Evolutionary conservation across 108 stramenopile genomes (phyloP).

Genomic region (Hondaea fermentalgiana): DNA sequence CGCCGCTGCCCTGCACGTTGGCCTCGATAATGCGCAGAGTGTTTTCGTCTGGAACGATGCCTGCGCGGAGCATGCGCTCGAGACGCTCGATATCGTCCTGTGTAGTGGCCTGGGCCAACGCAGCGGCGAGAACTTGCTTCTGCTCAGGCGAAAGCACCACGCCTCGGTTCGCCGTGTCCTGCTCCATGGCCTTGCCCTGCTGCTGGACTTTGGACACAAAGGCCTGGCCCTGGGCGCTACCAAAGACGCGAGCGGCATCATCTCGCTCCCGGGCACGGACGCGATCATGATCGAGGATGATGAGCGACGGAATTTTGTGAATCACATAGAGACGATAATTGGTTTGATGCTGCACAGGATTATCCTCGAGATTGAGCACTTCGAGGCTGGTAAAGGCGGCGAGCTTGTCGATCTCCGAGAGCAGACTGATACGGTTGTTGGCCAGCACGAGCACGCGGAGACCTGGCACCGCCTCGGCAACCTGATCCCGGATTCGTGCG

Average conservation of each 20-base stretch:
- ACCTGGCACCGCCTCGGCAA: conserved; percentile 1
- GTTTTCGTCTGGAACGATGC: neutral
- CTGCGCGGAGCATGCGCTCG: neutral
- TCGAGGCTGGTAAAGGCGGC: neutral
- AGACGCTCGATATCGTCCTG: neutral
- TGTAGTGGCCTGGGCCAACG: neutral
- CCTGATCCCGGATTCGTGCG: neutral
- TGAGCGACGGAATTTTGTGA: conserved; percentile 14
- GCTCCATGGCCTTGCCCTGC: neutral
- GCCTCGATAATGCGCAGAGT: neutral
- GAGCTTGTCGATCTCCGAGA: conserved; percentile 15
- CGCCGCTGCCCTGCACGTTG: no score
- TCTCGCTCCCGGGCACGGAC: neutral
- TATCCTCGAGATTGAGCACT: neutral
- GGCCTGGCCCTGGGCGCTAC: neutral
- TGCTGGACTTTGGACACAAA: neutral
- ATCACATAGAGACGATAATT: conserved; percentile 23
- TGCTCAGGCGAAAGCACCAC: neutral
- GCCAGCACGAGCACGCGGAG: conserved; percentile 23
- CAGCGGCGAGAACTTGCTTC: neutral
- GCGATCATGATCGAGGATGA: conserved; percentile 17
- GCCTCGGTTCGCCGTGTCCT: neutral
- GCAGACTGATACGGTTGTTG: conserved; percentile 1
- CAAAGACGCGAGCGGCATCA: neutral
- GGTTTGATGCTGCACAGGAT: neutral